phyloP scores from a whole-genome alignment of 2,329 filamentous ascomycete genomes.

The Eutypella sp. region DNA sequence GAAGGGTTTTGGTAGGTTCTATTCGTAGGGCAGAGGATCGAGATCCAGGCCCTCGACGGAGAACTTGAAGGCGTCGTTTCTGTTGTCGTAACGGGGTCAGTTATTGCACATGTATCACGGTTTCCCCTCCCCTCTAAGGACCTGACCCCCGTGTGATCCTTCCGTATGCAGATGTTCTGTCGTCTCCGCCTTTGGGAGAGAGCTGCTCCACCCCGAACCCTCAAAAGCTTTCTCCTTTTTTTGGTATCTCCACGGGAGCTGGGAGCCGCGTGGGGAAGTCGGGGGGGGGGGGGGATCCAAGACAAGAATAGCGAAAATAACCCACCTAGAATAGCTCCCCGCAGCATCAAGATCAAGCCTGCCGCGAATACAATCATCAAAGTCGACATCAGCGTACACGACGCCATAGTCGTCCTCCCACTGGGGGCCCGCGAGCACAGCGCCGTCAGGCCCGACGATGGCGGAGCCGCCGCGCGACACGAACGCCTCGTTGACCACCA shows the following conservation, averaged over 20 bases:
- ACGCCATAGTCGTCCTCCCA: constrained; percentile 74
- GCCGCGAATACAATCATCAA: constrained; percentile 81
- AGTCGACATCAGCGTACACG: constrained; percentile 69
- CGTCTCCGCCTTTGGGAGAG: too few species aligned
- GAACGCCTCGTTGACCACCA: too few species aligned
- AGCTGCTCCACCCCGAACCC: too few species aligned
- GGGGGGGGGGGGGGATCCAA: too few species aligned
- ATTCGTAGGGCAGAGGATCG: constrained; percentile 50
- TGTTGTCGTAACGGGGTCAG: constrained; percentile 19
- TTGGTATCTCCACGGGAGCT: too few species aligned
- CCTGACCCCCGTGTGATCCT: too few species aligned
- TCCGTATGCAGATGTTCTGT: too few species aligned
- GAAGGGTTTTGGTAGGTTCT: too few species aligned
- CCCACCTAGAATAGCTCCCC: constrained; percentile 77
- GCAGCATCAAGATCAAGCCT: constrained; percentile 78
- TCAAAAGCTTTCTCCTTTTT: too few species aligned
- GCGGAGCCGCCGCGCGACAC: constrained; percentile 73
- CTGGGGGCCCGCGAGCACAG: constrained; percentile 73
- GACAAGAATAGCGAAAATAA: background rate
- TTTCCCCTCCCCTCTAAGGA: background rate
- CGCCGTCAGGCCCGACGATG: constrained; percentile 73
- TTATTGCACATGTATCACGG: background rate
- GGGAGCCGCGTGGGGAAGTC: too few species aligned
- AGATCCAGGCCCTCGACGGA: constrained; percentile 55
- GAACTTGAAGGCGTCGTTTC: constrained; percentile 58